Conservation (phyloP, 1,139 yeast genomes). For the Petasospora fabianii region DNA sequence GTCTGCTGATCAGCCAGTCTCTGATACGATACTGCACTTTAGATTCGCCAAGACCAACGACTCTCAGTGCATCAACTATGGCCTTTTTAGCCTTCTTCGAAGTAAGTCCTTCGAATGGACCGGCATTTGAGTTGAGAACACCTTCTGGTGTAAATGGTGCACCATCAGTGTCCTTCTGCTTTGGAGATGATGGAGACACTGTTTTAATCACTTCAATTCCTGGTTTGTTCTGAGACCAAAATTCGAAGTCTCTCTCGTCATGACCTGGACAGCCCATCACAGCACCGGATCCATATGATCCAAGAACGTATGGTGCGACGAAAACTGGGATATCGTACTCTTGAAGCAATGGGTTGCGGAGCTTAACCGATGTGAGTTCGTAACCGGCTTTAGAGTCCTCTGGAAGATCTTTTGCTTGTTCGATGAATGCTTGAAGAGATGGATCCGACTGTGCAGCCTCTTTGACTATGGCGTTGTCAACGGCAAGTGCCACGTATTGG, state of each 20-base stretch:
- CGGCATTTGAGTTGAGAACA: constrained; percentile 46
- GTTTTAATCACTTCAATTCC: constrained; percentile 38
- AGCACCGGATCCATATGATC: constrained; percentile 83
- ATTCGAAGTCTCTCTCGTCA: constrained; percentile 75
- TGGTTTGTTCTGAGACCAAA: constrained; percentile 69
- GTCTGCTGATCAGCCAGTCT: constrained; percentile 94
- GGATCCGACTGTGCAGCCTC: constrained; percentile 36
- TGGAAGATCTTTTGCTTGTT: constrained; percentile 33
- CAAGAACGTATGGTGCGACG: constrained; percentile 86
- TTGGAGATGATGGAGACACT: constrained; percentile 37
- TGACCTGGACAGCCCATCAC: constrained; percentile 99
- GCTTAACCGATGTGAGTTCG: constrained; percentile 43
- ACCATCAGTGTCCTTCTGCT: constrained; percentile 11
- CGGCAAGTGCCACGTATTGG: constrained; percentile 75
- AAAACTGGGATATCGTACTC: constrained; percentile 60
- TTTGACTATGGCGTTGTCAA: constrained; percentile 60
- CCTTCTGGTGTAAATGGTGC: constrained; percentile 57
- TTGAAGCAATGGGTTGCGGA: constrained; percentile 54
- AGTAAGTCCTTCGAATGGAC: constrained; percentile 48
- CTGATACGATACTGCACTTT: constrained; percentile 63
- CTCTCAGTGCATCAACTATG: constrained; percentile 43
- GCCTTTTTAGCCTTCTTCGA: constrained; percentile 48
- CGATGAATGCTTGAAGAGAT: constrained; percentile 45
- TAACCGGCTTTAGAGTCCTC: constrained; percentile 67
- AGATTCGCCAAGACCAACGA: constrained; percentile 39